phyloP scores from a whole-genome alignment of 2,329 filamentous ascomycete genomes.

The Pseudodiploospora longispora region DNA sequence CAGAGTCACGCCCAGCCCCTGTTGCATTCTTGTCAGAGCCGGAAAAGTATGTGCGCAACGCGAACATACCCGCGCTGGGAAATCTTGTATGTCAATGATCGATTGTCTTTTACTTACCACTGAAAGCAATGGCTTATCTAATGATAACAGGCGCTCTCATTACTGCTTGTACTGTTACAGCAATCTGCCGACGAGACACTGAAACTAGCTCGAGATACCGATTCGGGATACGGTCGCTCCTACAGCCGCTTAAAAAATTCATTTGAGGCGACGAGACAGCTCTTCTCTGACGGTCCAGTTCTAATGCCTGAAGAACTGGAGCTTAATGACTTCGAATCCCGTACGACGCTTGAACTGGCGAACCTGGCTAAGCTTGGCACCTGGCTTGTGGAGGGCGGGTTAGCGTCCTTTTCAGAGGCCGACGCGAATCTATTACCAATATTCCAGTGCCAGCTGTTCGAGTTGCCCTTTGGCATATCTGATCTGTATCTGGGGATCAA shows the following conservation, averaged over 20 bases:
- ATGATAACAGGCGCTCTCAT: slow-evolving; percentile 26
- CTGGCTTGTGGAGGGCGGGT: slow-evolving; percentile 30
- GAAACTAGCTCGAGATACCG: slow-evolving; percentile 22
- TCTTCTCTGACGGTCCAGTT: slow-evolving; percentile 25
- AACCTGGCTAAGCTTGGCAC: slow-evolving; percentile 40
- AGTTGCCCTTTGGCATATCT: slow-evolving; percentile 32
- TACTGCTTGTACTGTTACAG: slow-evolving; percentile 30
- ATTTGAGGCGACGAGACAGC: slow-evolving; percentile 24
- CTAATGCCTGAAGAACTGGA: slow-evolving; percentile 28
- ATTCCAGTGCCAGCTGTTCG: slow-evolving; percentile 37
- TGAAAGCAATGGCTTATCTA: background rate
- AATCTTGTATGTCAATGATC: slow-evolving; percentile 29
- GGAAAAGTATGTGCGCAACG: slow-evolving; percentile 28
- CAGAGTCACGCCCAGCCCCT: slow-evolving; percentile 20
- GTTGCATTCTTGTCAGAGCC: slow-evolving; percentile 28
- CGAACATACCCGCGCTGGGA: slow-evolving; percentile 30
- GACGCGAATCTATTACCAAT: slow-evolving; percentile 38
- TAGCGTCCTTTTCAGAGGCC: slow-evolving; percentile 31
- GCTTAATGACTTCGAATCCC: slow-evolving; percentile 22
- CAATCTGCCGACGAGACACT: slow-evolving; percentile 28
- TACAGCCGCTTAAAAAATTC: slow-evolving; percentile 24
- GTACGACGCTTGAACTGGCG: slow-evolving; percentile 34
- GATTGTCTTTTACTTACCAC: slow-evolving; percentile 3
- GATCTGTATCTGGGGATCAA: slow-evolving; percentile 40
- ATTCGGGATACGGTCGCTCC: slow-evolving; percentile 24